Conservation (phyloP, 2,329 filamentous ascomycete genomes). For the Diplodia seriata region DNA sequence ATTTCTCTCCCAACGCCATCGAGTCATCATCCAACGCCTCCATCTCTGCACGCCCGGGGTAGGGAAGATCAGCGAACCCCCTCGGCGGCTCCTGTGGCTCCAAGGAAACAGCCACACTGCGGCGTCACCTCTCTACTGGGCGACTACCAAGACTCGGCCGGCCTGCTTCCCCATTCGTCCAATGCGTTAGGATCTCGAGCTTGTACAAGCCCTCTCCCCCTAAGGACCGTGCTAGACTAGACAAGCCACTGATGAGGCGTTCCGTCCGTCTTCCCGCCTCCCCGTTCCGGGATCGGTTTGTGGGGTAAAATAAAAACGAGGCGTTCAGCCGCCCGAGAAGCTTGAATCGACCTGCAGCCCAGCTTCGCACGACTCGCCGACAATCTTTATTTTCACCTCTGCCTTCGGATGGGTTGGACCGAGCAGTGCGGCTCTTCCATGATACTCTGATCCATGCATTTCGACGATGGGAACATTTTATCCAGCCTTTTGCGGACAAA, state of each 20-base stretch:
- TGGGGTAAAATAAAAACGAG: conserved; percentile 2
- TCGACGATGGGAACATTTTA: too few species aligned
- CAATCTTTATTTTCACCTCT: too few species aligned
- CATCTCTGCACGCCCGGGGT: background rate
- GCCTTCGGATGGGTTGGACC: too few species aligned
- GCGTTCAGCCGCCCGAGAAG: conserved; percentile 20
- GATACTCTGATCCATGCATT: too few species aligned
- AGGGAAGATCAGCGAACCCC: too few species aligned
- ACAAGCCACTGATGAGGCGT: background rate
- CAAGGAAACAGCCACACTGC: too few species aligned
- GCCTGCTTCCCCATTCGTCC: background rate
- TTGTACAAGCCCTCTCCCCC: background rate
- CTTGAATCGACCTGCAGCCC: conserved; percentile 11
- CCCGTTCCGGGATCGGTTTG: background rate
- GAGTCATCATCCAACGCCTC: conserved; percentile 4
- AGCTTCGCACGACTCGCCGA: background rate
- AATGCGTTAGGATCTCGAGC: background rate
- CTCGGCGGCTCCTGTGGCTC: too few species aligned
- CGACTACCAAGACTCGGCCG: background rate
- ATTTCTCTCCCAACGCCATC: conserved; percentile 27
- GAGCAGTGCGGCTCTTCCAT: too few species aligned
- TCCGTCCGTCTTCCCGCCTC: background rate
- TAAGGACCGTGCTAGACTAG: background rate
- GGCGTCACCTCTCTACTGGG: background rate
- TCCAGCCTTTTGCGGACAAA: too few species aligned